Evolutionary conservation across 164 flowering plant genomes (phyloP).

Genomic region (Tetrastigma voinierianum): DNA sequence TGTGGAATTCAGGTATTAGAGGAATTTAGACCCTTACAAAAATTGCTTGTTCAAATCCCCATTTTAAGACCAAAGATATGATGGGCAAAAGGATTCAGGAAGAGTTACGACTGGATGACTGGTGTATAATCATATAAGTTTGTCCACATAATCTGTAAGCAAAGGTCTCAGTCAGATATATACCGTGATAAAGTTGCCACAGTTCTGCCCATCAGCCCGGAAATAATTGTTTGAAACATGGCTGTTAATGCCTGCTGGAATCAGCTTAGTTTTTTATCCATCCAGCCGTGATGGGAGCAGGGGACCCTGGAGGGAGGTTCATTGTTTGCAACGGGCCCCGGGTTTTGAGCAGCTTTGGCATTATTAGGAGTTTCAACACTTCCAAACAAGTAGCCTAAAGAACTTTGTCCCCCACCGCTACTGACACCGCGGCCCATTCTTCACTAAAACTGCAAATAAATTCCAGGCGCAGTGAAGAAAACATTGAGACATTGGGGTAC

Average conservation of each 20-base stretch:
- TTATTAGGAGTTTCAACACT: slow-evolving; percentile 28
- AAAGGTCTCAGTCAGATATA: background rate
- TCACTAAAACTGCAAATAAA: too few relatives aligned
- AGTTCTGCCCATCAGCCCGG: slow-evolving; percentile 41
- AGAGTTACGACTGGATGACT: too few relatives aligned
- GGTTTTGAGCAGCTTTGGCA: slow-evolving; percentile 9
- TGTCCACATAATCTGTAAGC: too few relatives aligned
- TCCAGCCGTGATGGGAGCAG: slow-evolving; percentile 15
- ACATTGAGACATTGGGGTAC: too few relatives aligned
- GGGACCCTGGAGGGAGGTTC: slow-evolving; percentile 19
- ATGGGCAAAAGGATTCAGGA: too few relatives aligned
- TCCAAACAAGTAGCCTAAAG: slow-evolving; percentile 50
- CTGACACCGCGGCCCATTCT: slow-evolving; percentile 50
- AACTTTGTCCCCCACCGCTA: slow-evolving; percentile 50
- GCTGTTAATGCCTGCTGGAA: slow-evolving; percentile 33
- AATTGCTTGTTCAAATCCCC: too few relatives aligned
- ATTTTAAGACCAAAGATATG: background rate
- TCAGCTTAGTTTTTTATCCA: slow-evolving; percentile 19
- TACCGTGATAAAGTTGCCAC: slow-evolving; percentile 46
- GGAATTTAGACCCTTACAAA: too few relatives aligned
- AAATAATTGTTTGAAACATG: slow-evolving; percentile 29
- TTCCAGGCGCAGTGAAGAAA: too few relatives aligned
- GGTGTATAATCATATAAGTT: too few relatives aligned
- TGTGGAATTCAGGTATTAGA: too few relatives aligned
- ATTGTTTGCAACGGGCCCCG: slow-evolving; percentile 1